phyloP scores from a whole-genome alignment of 345 rosid species.

The Lumnitzera littorea region DNA sequence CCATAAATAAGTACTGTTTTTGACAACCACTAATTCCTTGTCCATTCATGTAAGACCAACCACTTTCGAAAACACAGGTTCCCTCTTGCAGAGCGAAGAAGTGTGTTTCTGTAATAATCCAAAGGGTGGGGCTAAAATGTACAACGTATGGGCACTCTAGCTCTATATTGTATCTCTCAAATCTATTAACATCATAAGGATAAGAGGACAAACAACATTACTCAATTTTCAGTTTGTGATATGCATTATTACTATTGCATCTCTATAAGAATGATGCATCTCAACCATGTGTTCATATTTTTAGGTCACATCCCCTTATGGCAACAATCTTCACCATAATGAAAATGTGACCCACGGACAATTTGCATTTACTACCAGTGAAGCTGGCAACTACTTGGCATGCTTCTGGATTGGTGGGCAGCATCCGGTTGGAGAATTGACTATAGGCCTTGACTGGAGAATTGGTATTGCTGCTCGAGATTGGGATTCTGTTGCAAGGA shows the following conservation, averaged over 20 bases:
- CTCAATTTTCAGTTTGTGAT: background rate
- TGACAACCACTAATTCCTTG: no score
- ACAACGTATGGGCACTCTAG: no score
- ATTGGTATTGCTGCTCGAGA: conserved; percentile 85
- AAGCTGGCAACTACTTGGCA: conserved; percentile 61
- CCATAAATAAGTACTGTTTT: no score
- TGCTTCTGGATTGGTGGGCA: conserved; percentile 60
- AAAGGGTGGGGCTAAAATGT: no score
- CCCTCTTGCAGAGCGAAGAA: no score
- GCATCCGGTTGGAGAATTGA: conserved; percentile 26
- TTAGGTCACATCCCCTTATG: conserved; percentile 80
- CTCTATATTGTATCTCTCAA: no score
- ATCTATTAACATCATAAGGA: no score
- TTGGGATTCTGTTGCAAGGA: conserved; percentile 92
- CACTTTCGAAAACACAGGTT: no score
- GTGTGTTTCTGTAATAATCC: no score
- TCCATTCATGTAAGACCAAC: no score
- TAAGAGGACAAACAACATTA: no score
- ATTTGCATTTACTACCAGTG: conserved; percentile 69
- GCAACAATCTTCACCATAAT: conserved; percentile 57
- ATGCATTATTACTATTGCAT: background rate
- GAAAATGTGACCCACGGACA: conserved; percentile 57
- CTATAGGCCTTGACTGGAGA: conserved; percentile 82
- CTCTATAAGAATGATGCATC: no score
- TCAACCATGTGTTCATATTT: conserved; percentile 2